Conservation (phyloP, 2,329 filamentous ascomycete species). For the Phyllachora maydis region DNA sequence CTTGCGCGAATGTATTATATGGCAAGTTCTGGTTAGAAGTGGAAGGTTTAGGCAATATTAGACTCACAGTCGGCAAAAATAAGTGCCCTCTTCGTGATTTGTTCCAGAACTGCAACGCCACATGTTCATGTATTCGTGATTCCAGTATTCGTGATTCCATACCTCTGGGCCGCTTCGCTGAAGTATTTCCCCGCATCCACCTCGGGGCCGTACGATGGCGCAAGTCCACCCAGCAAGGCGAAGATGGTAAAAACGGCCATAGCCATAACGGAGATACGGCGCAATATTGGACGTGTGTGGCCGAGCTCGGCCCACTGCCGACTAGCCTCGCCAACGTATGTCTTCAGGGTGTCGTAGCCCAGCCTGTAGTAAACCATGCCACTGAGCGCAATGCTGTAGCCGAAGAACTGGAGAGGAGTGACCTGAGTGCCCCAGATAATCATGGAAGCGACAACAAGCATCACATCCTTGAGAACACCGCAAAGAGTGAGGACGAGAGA, state of each 20-base stretch:
- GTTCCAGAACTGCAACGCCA: too few relatives aligned
- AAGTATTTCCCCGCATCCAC: conserved; percentile 30
- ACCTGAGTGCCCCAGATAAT: conserved; percentile 63
- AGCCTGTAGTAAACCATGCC: conserved; percentile 80
- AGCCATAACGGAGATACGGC: conserved; percentile 56
- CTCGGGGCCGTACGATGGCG: conserved; percentile 34
- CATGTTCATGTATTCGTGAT: conserved; percentile 5
- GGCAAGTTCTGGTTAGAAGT: conserved; percentile 1
- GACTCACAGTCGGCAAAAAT: not conserved
- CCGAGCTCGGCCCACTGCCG: conserved; percentile 80
- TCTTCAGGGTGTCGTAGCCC: conserved; percentile 64
- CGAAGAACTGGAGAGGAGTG: conserved; percentile 58
- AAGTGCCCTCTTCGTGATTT: not conserved
- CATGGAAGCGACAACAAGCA: conserved; percentile 64
- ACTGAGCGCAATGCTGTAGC: conserved; percentile 59
- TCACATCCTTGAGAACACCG: conserved; percentile 73
- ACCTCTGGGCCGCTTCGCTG: conserved; percentile 24
- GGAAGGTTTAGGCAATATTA: not conserved
- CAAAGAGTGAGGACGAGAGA: conserved; percentile 73
- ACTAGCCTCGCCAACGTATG: conserved; percentile 49
- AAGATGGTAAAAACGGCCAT: conserved; percentile 43
- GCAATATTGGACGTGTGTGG: conserved; percentile 50
- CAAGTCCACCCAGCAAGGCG: conserved; percentile 46
- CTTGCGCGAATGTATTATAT: too few relatives aligned
- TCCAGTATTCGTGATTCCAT: conserved; percentile 16